Percentiles rank a stretch among this genome's conserved stretches.
Conservation (phyloP, 108 stramenopile species). For the Hondaea fermentalgiana region DNA sequence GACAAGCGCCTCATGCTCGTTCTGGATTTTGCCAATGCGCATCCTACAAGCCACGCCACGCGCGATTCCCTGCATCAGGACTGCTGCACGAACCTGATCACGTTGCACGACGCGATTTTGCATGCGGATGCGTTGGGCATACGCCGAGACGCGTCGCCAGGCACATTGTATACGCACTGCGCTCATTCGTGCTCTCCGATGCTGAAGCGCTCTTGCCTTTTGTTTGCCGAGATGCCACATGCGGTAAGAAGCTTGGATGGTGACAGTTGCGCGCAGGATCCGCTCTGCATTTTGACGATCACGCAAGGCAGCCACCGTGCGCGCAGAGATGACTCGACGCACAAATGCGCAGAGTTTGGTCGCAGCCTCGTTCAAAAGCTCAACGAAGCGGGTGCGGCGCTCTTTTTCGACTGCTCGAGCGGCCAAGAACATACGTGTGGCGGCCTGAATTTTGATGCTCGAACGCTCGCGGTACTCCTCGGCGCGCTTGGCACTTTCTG, state of each 20-base stretch:
- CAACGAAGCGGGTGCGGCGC: neutral
- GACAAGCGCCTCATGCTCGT: neutral
- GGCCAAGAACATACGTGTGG: neutral
- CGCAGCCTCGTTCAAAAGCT: neutral
- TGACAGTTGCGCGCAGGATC: neutral
- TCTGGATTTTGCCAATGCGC: neutral
- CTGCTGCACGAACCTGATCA: neutral
- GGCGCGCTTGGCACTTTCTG: constrained; percentile 5
- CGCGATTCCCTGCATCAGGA: neutral
- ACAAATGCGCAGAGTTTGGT: neutral
- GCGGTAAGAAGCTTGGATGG: neutral
- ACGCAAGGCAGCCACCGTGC: neutral
- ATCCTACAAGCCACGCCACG: neutral
- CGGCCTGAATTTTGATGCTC: neutral
- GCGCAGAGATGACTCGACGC: neutral
- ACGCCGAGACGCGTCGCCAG: neutral
- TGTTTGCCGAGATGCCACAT: constrained; percentile 1
- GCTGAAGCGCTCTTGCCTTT: neutral
- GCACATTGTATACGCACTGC: neutral
- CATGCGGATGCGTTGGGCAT: no score
- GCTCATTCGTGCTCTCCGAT: neutral
- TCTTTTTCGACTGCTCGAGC: neutral
- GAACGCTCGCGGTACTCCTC: neutral
- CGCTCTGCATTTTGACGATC: neutral
- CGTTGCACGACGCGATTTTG: neutral